These are phyloP conservation scores for Clarireedia homoeocarpa DNA, from an alignment of 2,329 filamentous ascomycete species.

Conservation along the genomic window DNA sequence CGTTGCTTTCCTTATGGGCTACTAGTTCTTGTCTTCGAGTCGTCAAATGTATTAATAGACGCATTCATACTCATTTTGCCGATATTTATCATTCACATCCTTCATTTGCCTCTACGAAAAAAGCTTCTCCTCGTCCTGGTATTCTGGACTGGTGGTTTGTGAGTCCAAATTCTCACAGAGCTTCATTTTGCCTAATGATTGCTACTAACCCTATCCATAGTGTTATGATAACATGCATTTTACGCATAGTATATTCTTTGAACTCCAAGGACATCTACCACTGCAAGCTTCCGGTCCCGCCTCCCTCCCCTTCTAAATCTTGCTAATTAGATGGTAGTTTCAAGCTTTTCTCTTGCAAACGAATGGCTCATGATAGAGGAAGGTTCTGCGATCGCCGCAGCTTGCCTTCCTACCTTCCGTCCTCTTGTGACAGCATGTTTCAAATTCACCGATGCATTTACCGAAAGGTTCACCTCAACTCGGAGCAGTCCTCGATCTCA, in stretches of 20 bases:
- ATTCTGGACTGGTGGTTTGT: slow-evolving; percentile 8
- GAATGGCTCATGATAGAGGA: slow-evolving; percentile 8
- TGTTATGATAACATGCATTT: slow-evolving; percentile 4
- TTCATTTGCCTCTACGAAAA: slow-evolving; percentile 6
- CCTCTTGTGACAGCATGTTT: background rate
- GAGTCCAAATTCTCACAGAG: background rate
- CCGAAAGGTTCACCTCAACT: background rate
- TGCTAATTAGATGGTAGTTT: background rate
- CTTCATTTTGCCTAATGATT: background rate
- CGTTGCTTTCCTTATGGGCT: slow-evolving; percentile 1
- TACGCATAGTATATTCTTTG: slow-evolving; percentile 6
- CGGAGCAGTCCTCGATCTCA: background rate
- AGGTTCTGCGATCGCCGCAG: slow-evolving; percentile 4
- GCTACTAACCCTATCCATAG: background rate
- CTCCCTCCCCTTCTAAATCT: background rate
- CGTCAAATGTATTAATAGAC: slow-evolving; percentile 1
- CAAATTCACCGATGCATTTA: background rate
- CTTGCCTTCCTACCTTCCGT: slow-evolving; percentile 5
- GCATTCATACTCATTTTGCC: background rate
- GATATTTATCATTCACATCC: slow-evolving; percentile 4
- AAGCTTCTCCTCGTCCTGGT: slow-evolving; percentile 2
- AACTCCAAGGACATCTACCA: background rate
- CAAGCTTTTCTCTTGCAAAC: background rate
- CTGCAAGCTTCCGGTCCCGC: background rate
- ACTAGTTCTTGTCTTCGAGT: slow-evolving; percentile 1